phyloP scores from a whole-genome alignment of 2,329 filamentous ascomycete genomes.

The Pyrenochaeta sp. region DNA sequence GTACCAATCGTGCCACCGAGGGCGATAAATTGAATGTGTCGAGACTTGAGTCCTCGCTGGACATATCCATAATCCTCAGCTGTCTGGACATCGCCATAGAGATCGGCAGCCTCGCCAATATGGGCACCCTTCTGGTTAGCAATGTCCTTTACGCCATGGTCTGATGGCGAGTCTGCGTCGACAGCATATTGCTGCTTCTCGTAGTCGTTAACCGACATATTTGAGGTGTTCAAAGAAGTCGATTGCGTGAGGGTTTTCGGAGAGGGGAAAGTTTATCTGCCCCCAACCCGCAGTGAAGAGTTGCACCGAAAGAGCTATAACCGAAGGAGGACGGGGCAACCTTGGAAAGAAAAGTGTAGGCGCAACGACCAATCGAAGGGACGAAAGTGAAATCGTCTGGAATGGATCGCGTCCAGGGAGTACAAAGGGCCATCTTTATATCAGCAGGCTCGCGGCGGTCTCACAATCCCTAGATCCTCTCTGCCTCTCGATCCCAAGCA shows the following conservation, averaged over 20 bases:
- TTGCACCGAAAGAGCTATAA: conserved; percentile 3
- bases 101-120: conserved; percentile 59
- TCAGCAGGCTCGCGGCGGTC: conserved; percentile 18
- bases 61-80: conserved; percentile 40
- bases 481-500: conserved; percentile 17
- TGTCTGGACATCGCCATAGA: conserved; percentile 61
- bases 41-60: conserved; percentile 54
- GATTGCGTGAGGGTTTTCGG: neutral
- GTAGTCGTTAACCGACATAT: conserved; percentile 33
- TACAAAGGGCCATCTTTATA: conserved; percentile 40
- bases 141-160: conserved; percentile 29
- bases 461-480: conserved; percentile 22
- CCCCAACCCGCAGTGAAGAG: neutral
- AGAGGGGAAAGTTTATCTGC: neutral
- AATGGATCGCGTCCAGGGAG: conserved; percentile 16
- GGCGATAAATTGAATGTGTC: conserved; percentile 68
- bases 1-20: conserved; percentile 64
- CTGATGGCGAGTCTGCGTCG: conserved; percentile 15
- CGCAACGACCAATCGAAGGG: conserved; percentile 26
- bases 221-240: conserved; percentile 1
- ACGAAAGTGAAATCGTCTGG: conserved; percentile 25
- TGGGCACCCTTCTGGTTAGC: conserved; percentile 32
- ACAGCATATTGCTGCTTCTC: conserved; percentile 41
- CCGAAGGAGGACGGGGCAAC: conserved; percentile 7
- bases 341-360: conserved; percentile 15